Evolutionary conservation across 306 rosid species (phyloP), one percentile per base, ranked within the genome.

Genomic region (Lablab purpureus): DNA sequence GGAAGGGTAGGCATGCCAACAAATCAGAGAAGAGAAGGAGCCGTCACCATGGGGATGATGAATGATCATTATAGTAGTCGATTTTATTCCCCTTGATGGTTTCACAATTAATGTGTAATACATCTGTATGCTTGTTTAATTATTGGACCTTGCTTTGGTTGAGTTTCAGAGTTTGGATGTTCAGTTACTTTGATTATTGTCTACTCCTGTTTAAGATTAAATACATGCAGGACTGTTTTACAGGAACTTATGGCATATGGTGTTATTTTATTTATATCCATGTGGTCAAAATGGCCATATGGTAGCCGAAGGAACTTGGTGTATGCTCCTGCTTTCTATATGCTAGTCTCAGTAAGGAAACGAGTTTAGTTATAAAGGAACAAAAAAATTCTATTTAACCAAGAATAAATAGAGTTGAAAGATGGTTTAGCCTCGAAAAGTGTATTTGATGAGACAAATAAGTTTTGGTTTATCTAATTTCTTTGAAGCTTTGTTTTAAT

Each of bases 1-100:
- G 91, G 78, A 77, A 19, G 40, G 86, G 93, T 15, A 87, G 97
- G 82, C 87, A 76, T 46, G 73, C 73, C 84, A 94, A 90, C 64
- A 89, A 90, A 32, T 85, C 90, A 64, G 92, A 86, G 75, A 94
- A 85, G 82, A 82, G 88, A 45, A 93, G 85, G 64, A 93, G 88
- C 68, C 87, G 79, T 70, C 90, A 49, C 46, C 86, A 28, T 22
- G 63, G 71, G 34, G 84, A 76, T 65, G 82, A 91, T 46, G 85
- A 85, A 68, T 90, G 85, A 47, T 58, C 37, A 4, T 32, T 17
- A 66, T 62, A 43, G 73, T 59, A 43, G 30, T 49, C 10, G 34
- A 37, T 79, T 46, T 4, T 36, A 68, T 40, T 77, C 23, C 73
- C 10, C 30, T 52, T 50, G 47, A 47, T 51, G 43, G 13, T 49